Conservation (phyloP, 1,284 basidiomycete genomes). For the Vanrija pseudolonga region DNA sequence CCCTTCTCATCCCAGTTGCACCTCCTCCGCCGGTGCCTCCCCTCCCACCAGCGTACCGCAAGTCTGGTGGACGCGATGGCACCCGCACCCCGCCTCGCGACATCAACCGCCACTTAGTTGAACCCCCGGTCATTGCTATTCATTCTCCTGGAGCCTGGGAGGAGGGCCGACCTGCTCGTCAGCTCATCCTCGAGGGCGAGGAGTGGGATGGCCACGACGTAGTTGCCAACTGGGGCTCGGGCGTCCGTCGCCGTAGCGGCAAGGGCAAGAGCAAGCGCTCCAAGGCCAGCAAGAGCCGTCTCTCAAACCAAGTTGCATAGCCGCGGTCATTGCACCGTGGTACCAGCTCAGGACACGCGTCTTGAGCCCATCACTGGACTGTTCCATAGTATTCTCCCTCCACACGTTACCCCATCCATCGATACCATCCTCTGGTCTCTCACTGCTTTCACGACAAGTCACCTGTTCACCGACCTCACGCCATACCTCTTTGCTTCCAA, state of each 20-base stretch:
- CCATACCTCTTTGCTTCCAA: no score
- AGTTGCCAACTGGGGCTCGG: constrained; percentile 14
- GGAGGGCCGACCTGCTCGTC: constrained; percentile 37
- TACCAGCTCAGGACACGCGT: no score
- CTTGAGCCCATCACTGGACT: no score
- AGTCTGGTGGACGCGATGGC: neutral
- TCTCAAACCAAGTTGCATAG: no score
- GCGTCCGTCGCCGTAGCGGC: constrained; percentile 6
- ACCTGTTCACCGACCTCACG: no score
- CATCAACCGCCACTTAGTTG: constrained; percentile 7
- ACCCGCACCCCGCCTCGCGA: constrained; percentile 4
- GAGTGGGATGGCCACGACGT: constrained; percentile 39
- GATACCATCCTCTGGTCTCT: no score
- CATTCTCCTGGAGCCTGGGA: constrained; percentile 43
- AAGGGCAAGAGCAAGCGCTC: neutral
- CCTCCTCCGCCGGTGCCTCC: constrained; percentile 37
- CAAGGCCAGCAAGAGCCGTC: no score
- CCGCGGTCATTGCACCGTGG: no score
- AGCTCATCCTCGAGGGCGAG: constrained; percentile 44
- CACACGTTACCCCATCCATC: no score
- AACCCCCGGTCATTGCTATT: constrained; percentile 39
- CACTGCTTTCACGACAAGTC: no score
- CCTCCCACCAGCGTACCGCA: constrained; percentile 25
- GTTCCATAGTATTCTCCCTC: no score
- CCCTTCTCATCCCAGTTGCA: constrained; percentile 35